A percentile compares a stretch with the other conserved stretches of the same genome.
Conservation (phyloP, 495 filamentous ascomycete species). For the Podospora conica region DNA sequence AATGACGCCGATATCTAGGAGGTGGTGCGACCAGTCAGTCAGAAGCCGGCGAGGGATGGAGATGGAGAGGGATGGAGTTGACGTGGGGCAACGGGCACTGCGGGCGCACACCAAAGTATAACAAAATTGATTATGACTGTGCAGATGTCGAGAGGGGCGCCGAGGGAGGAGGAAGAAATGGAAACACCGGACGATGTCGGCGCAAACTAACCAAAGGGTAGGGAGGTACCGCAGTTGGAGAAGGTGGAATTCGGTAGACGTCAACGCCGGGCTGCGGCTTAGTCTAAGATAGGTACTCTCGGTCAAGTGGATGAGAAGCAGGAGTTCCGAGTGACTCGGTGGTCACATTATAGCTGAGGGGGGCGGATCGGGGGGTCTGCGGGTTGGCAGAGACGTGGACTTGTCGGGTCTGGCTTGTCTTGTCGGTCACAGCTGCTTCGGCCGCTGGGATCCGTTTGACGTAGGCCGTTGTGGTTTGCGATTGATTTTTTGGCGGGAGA, state of each 20-base stretch:
- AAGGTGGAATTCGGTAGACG: constrained; percentile 8
- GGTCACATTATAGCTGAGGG: constrained; percentile 32
- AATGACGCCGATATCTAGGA: constrained; percentile 15
- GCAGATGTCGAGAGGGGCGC: background rate
- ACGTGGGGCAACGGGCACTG: background rate
- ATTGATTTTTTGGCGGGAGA: constrained; percentile 26
- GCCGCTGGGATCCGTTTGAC: background rate
- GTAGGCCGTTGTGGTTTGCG: constrained; percentile 13
- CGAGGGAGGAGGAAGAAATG: background rate
- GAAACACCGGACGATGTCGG: background rate
- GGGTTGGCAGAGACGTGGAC: constrained; percentile 5
- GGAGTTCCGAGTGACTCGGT: constrained; percentile 10
- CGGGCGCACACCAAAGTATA: background rate
- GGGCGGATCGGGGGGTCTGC: constrained; percentile 2
- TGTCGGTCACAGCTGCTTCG: background rate
- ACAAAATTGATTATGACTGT: background rate
- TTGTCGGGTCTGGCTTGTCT: background rate
- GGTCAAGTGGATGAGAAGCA: constrained; percentile 8
- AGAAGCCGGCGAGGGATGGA: background rate
- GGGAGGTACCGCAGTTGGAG: constrained; percentile 7
- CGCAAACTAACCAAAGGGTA: background rate
- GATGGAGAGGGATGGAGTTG: background rate
- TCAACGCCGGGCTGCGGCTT: constrained; percentile 13
- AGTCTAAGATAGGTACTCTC: constrained; percentile 2
- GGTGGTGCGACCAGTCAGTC: constrained; percentile 5